A percentile compares a stretch with the other conserved stretches of the same genome.
phyloP scores from a whole-genome alignment of 2,329 filamentous ascomycete genomes.

The Venturia pyrina region DNA sequence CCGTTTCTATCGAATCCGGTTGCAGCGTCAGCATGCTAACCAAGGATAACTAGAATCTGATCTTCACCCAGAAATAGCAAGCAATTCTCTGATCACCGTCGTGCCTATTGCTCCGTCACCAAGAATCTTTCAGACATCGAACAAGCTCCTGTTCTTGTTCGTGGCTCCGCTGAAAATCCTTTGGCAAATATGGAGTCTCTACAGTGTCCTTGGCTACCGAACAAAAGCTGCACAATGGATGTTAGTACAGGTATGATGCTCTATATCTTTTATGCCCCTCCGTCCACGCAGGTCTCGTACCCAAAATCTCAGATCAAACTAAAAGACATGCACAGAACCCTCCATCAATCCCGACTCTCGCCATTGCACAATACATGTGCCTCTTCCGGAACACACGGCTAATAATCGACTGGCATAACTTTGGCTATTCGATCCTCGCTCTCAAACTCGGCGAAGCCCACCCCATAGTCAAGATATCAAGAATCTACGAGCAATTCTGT shows the following conservation, averaged over 20 bases:
- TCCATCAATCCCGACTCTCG: conserved; percentile 84
- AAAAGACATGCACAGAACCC: conserved; percentile 54
- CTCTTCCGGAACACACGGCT: conserved; percentile 70
- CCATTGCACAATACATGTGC: conserved; percentile 62
- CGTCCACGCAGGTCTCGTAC: too few species aligned
- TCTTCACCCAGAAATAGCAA: conserved; percentile 65
- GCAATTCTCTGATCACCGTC: conserved; percentile 59
- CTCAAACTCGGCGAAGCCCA: conserved; percentile 53
- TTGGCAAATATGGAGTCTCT: conserved; percentile 67
- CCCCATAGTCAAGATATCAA: conserved; percentile 67
- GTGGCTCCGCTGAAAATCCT: conserved; percentile 76
- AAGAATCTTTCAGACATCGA: conserved; percentile 53
- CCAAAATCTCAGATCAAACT: too few species aligned
- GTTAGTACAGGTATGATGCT: conserved; percentile 55
- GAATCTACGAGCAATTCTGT: conserved; percentile 65
- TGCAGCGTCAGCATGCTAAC: neutral
- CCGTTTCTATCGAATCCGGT: too few species aligned
- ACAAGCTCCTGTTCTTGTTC: conserved; percentile 64
- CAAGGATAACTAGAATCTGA: conserved; percentile 53
- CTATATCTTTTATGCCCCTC: too few species aligned
- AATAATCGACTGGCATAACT: conserved; percentile 98
- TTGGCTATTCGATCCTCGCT: conserved; percentile 86
- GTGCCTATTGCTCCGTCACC: conserved; percentile 62
- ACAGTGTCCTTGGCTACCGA: conserved; percentile 61
- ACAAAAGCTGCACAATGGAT: conserved; percentile 73